Percentiles rank a stretch among this genome's conserved stretches.
Evolutionary conservation across 2,329 filamentous ascomycete species (phyloP).

Genomic region (Aspergillus sp.): DNA sequence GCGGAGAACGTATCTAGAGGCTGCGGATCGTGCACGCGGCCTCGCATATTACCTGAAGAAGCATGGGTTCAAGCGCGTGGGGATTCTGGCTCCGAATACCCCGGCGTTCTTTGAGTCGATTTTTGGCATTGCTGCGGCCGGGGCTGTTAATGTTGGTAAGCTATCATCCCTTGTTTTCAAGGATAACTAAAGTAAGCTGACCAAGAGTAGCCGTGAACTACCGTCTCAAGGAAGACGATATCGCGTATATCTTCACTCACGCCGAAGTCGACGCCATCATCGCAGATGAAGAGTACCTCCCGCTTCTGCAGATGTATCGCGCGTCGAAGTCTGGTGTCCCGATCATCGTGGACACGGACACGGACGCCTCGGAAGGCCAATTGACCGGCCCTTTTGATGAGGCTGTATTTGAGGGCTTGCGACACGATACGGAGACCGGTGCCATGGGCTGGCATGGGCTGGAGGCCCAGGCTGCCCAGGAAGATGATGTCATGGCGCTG

Average conservation of each 20-base stretch:
- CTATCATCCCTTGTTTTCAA: conserved; percentile 14
- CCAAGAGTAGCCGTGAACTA: conserved; percentile 54
- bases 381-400: conserved; percentile 73
- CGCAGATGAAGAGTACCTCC: conserved; percentile 70
- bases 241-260: conserved; percentile 83
- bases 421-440: conserved; percentile 60
- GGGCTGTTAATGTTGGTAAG: conserved; percentile 63
- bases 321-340: conserved; percentile 54
- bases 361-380: conserved; percentile 65
- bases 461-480: conserved; percentile 59
- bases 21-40: conserved; percentile 77
- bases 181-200: conserved; percentile 15
- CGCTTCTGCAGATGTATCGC: conserved; percentile 60
- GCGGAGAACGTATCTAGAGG: conserved; percentile 68
- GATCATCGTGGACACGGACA: conserved; percentile 76
- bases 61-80: conserved; percentile 65
- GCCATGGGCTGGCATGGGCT: conserved; percentile 68
- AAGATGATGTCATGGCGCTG: conserved; percentile 75
- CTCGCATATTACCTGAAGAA: conserved; percentile 80
- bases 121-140: conserved; percentile 76
- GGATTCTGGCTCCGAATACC: conserved; percentile 84
- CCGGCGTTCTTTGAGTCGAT: conserved; percentile 88
- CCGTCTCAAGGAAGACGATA: conserved; percentile 71
- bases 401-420: conserved; percentile 71
- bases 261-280: conserved; percentile 80